phyloP scores from a whole-genome alignment of 2,329 filamentous ascomycete genomes.

The Botrytis fabae region DNA sequence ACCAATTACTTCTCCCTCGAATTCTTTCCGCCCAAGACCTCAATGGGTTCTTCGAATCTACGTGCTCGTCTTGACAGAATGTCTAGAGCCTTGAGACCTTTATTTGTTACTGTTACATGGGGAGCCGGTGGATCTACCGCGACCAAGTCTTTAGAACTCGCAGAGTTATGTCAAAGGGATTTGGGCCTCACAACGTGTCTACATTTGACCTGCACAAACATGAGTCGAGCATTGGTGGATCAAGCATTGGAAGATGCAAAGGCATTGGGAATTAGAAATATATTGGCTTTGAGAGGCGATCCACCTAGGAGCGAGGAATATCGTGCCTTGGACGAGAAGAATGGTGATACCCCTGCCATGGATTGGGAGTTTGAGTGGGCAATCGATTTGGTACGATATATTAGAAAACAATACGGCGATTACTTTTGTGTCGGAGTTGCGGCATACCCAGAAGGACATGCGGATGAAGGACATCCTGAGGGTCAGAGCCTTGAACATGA shows the following conservation, averaged over 20 bases:
- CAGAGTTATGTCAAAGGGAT: conserved; percentile 91
- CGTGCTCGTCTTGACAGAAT: conserved; percentile 92
- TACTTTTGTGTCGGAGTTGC: conserved; percentile 97
- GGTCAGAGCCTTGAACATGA: conserved; percentile 73
- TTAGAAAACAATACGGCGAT: conserved; percentile 79
- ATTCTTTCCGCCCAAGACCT: conserved; percentile 98
- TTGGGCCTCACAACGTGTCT: conserved; percentile 91
- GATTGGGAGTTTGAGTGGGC: conserved; percentile 80
- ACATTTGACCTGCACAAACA: conserved; percentile 97
- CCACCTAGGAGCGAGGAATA: conserved; percentile 90
- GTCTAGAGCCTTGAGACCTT: conserved; percentile 83
- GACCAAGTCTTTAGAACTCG: conserved; percentile 86
- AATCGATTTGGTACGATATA: conserved; percentile 85
- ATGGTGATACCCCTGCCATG: conserved; percentile 53
- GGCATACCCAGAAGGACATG: conserved; percentile 92
- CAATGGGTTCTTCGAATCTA: conserved; percentile 92
- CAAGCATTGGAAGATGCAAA: conserved; percentile 89
- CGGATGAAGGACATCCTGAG: conserved; percentile 80
- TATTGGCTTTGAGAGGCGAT: conserved; percentile 87
- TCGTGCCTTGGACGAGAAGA: conserved; percentile 59
- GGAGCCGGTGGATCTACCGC: conserved; percentile 92
- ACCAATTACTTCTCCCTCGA: conserved; percentile 92
- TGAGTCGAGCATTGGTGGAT: conserved; percentile 84
- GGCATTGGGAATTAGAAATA: conserved; percentile 86
- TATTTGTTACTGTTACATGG: conserved; percentile 98